These are phyloP conservation scores for Trypanosomatidae sp. DNA, from an alignment of 208 protist species.

Conservation along the genomic window DNA sequence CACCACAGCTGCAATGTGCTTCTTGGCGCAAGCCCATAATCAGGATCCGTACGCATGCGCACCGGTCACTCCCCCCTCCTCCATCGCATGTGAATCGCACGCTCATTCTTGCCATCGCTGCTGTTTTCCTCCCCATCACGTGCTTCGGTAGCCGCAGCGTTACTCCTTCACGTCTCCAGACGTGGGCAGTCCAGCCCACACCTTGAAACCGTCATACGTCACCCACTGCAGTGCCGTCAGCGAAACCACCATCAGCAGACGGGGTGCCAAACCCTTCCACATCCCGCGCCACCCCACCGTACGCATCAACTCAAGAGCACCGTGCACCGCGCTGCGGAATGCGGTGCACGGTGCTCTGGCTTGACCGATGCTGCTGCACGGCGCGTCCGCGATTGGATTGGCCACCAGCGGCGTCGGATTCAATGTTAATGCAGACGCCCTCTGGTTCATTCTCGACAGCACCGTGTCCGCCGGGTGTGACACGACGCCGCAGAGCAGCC, in stretches of 20 bases:
- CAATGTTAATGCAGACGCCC: neutral
- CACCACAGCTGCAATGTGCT: neutral
- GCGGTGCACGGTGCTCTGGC: neutral
- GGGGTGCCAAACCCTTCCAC: conserved; percentile 85
- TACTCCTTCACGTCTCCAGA: conserved; percentile 24
- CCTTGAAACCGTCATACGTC: conserved; percentile 93
- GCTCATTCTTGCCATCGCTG: neutral
- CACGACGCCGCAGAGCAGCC: conserved; percentile 89
- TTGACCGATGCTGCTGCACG: conserved; percentile 13
- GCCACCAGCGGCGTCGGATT: conserved; percentile 7
- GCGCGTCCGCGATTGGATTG: neutral
- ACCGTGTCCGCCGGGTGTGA: conserved; percentile 97
- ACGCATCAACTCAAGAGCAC: conserved; percentile 19
- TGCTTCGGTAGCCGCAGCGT: neutral
- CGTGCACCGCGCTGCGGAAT: neutral
- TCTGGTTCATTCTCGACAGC: conserved; percentile 89
- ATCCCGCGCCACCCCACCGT: conserved; percentile 49
- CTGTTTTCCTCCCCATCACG: neutral
- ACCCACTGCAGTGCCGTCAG: conserved; percentile 95
- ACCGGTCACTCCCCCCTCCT: neutral
- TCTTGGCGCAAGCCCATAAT: neutral
- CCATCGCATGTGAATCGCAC: neutral
- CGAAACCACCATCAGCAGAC: conserved; percentile 93
- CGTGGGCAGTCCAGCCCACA: conserved; percentile 57
- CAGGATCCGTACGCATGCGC: neutral